Conservation (phyloP, 805 yeast genomes). For the Millerozyma acaciae region DNA sequence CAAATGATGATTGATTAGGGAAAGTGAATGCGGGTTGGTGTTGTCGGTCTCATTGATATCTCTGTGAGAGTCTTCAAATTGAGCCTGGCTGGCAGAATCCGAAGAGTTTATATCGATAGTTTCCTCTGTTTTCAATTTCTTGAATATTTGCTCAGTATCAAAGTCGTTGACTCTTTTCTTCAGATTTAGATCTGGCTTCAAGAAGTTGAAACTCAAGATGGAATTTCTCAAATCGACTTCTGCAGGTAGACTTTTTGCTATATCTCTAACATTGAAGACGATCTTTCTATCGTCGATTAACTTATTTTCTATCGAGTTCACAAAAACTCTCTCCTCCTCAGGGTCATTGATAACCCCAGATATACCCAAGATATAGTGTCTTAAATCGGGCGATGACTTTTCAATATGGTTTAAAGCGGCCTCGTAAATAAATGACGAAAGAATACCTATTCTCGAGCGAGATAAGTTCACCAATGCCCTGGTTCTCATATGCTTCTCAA, state of each 20-base stretch:
- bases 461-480: conserved; percentile 60
- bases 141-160: conserved; percentile 12
- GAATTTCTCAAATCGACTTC: conserved; percentile 44
- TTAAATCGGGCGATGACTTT: conserved; percentile 42
- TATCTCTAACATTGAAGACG: conserved; percentile 32
- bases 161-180: conserved; percentile 16
- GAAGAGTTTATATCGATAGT: conserved; percentile 18
- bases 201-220: conserved; percentile 38
- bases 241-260: conserved; percentile 34
- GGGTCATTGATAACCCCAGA: conserved; percentile 51
- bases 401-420: conserved; percentile 58
- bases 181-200: conserved; percentile 27
- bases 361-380: conserved; percentile 40
- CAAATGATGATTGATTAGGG: conserved; percentile 59
- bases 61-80: conserved; percentile 12
- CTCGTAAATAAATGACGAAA: conserved; percentile 62
- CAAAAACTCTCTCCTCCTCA: conserved; percentile 28
- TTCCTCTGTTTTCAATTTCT: conserved; percentile 25
- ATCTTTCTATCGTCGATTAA: conserved; percentile 33
- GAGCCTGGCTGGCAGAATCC: conserved; percentile 9
- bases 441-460: conserved; percentile 62
- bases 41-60: conserved; percentile 14
- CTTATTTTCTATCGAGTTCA: conserved; percentile 27
- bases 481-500: conserved; percentile 62
- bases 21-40: conserved; percentile 22